Percentiles rank a stretch among this genome's conserved stretches.
These are phyloP conservation scores for Leishmania martiniquensis DNA, from an alignment of 208 protist genomes.

Conservation along the genomic window DNA sequence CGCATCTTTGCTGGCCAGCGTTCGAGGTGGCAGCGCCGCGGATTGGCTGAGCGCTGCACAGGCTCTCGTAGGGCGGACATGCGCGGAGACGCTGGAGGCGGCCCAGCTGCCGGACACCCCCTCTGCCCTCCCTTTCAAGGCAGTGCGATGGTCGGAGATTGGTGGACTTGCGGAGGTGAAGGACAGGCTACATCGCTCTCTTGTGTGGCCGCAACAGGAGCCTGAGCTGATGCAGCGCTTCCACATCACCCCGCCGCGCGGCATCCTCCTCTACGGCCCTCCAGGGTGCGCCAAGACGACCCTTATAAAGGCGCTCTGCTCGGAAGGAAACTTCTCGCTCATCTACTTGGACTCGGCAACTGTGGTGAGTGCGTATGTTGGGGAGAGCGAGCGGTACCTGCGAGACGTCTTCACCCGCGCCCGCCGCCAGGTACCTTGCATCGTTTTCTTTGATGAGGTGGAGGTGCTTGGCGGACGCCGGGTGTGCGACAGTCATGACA, in stretches of 20 bases:
- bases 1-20: slow-evolving; percentile 54
- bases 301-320: slow-evolving; percentile 88
- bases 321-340: slow-evolving; percentile 72
- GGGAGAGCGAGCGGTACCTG: slow-evolving; percentile 92
- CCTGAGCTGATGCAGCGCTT: slow-evolving; percentile 99
- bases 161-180: slow-evolving; percentile 99
- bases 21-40: slow-evolving; percentile 33
- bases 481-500: slow-evolving; percentile 22
- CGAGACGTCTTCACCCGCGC: slow-evolving; percentile 87
- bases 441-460: slow-evolving; percentile 97
- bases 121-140: slow-evolving; percentile 43
- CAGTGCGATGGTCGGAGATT: slow-evolving; percentile 98
- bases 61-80: slow-evolving; percentile 59
- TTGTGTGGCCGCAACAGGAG: slow-evolving; percentile 98
- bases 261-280: slow-evolving; percentile 95
- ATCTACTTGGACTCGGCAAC: slow-evolving; percentile 88
- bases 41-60: slow-evolving; percentile 51
- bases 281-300: slow-evolving; percentile 96
- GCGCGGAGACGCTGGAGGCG: slow-evolving; percentile 51
- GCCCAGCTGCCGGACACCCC: slow-evolving; percentile 24
- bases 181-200: slow-evolving; percentile 97
- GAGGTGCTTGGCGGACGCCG: slow-evolving; percentile 90
- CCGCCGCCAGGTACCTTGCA: slow-evolving; percentile 79
- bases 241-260: slow-evolving; percentile 94
- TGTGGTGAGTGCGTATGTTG: slow-evolving; percentile 94